phyloP scores from a whole-genome alignment of 225 moss, liverwort and hornwort genomes.

The Pseudisothecium myosuroides region DNA sequence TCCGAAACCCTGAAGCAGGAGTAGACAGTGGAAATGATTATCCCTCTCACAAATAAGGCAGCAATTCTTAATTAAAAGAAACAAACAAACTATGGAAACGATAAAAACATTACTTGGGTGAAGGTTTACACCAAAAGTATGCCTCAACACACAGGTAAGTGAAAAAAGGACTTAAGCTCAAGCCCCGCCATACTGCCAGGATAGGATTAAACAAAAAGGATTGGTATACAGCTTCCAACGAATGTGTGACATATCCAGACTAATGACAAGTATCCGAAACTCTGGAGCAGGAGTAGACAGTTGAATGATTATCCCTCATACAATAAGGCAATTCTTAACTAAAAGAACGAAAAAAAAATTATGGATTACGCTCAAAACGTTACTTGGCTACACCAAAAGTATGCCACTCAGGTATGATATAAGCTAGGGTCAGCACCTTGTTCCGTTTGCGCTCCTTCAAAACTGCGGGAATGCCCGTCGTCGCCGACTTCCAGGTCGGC shows the following conservation, averaged over 20 bases:
- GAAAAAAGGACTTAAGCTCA: background rate
- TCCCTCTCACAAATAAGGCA: background rate
- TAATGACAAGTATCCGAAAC: background rate
- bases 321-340: background rate
- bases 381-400: background rate
- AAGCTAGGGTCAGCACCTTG: slow-evolving; percentile 7
- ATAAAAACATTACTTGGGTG: background rate
- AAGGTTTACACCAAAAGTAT: background rate
- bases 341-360: background rate
- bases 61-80: background rate
- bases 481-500: slow-evolving; percentile 1
- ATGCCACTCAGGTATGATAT: background rate
- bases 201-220: background rate
- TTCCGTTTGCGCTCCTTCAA: slow-evolving; percentile 22
- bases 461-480: slow-evolving; percentile 25
- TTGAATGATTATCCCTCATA: background rate
- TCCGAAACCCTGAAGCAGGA: background rate
- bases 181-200: background rate
- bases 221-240: background rate
- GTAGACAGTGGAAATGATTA: background rate
- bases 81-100: background rate
- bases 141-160: background rate
- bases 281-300: background rate
- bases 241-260: background rate
- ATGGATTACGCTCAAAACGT: background rate